These are phyloP conservation scores for Chaetomium sp. DNA, from an alignment of 2,329 filamentous ascomycete species.

Conservation along the genomic window DNA sequence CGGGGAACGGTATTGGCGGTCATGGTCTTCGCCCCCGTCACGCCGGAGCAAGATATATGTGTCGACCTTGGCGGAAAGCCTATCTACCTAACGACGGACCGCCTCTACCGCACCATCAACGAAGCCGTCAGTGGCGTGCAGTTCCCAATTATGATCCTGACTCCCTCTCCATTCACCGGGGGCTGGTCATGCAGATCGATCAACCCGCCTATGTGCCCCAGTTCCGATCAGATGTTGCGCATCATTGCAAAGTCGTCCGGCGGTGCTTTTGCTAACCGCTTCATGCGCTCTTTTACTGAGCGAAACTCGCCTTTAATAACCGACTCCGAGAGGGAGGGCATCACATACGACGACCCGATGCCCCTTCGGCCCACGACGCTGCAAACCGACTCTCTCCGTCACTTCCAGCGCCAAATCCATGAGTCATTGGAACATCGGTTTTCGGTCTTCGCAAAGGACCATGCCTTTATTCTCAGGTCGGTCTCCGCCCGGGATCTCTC, in stretches of 20 bases:
- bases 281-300: conserved; percentile 24
- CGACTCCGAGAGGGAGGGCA: conserved; percentile 15
- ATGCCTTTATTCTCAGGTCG: conserved; percentile 20
- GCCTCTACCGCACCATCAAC: conserved; percentile 22
- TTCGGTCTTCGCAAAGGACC: conserved; percentile 19
- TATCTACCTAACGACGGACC: conserved; percentile 21
- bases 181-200: conserved; percentile 34
- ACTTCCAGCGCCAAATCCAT: conserved; percentile 30
- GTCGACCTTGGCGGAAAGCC: conserved; percentile 26
- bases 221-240: conserved; percentile 11
- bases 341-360: conserved; percentile 29
- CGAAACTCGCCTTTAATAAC: conserved; percentile 26
- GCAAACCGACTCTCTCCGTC: conserved; percentile 25
- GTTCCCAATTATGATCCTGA: conserved; percentile 27
- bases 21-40: conserved; percentile 30
- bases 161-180: conserved; percentile 31
- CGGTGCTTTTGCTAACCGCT: conserved; percentile 29
- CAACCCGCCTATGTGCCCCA: background rate
- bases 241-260: conserved; percentile 30
- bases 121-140: conserved; percentile 20
- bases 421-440: conserved; percentile 26
- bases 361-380: conserved; percentile 25
- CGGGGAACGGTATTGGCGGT: conserved; percentile 24
- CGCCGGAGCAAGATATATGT: conserved; percentile 32
- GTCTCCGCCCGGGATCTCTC: background rate